These are phyloP conservation scores for Peterozyma toletana DNA, from an alignment of 805 yeast species.

Conservation along the genomic window DNA sequence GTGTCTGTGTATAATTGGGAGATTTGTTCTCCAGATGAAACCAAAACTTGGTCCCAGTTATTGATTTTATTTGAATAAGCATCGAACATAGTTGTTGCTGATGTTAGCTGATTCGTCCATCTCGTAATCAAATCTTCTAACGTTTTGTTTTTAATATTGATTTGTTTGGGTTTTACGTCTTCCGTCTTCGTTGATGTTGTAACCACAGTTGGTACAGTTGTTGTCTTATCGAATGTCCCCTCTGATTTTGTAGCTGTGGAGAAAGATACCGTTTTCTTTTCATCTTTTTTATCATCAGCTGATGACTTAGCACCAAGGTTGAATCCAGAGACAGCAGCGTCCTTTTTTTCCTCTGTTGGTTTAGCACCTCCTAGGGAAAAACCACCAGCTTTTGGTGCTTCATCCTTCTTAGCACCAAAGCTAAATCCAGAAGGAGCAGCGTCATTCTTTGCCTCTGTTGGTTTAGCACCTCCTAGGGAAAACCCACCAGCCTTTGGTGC, in stretches of 20 bases:
- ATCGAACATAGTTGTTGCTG: slow-evolving; percentile 68
- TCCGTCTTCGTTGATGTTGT: slow-evolving; percentile 30
- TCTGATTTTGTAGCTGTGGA: not conserved
- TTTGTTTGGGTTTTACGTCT: slow-evolving; percentile 55
- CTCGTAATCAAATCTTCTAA: slow-evolving; percentile 86
- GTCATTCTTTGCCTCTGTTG: slow-evolving; percentile 5
- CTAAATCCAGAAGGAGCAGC: slow-evolving; percentile 7
- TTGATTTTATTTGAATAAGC: slow-evolving; percentile 67
- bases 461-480: slow-evolving; percentile 11
- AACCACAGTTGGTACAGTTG: slow-evolving; percentile 11
- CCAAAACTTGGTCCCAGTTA: slow-evolving; percentile 80
- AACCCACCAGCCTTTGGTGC: slow-evolving; percentile 5
- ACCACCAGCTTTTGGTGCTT: slow-evolving; percentile 3
- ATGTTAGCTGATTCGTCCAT: slow-evolving; percentile 84
- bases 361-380: slow-evolving; percentile 9
- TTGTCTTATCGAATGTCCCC: slow-evolving; percentile 8
- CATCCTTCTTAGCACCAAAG: slow-evolving; percentile 9
- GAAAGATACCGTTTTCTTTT: not conserved
- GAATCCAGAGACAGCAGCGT: slow-evolving; percentile 2
- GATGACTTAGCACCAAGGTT: slow-evolving; percentile 10
- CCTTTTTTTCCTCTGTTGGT: not conserved
- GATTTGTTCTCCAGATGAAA: slow-evolving; percentile 80
- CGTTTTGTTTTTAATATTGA: slow-evolving; percentile 83
- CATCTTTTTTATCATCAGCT: slow-evolving; percentile 7
- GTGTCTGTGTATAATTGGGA: slow-evolving; percentile 72